Percentiles rank a stretch among this genome's conserved stretches.
Evolutionary conservation across 78 protist species (phyloP).

Genomic region (Dictyostelium discoideum): DNA sequence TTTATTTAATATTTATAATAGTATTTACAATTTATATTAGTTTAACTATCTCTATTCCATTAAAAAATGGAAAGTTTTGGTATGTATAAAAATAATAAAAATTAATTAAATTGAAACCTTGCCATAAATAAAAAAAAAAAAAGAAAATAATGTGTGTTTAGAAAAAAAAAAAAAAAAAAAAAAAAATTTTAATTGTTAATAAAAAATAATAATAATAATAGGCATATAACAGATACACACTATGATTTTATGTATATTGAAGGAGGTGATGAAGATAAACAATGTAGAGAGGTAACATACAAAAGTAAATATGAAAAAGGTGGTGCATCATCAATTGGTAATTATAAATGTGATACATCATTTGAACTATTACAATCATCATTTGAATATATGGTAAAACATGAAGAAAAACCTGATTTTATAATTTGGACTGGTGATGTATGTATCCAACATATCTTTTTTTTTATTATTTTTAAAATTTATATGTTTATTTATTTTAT

Average conservation of each 20-base stretch:
- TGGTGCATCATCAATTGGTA: slow-evolving; percentile 45
- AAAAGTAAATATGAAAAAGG: background rate
- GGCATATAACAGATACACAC: slow-evolving; percentile 75
- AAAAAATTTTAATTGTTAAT: background rate
- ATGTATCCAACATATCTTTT: background rate
- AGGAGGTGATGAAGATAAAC: slow-evolving; percentile 1
- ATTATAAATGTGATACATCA: slow-evolving; percentile 63
- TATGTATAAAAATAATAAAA: background rate
- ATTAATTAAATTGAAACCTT: no score
- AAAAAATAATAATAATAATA: background rate
- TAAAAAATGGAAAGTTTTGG: slow-evolving; percentile 5
- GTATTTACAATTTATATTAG: background rate
- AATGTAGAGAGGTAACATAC: background rate
- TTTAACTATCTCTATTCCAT: background rate
- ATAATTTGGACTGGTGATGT: slow-evolving; percentile 5
- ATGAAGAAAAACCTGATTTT: slow-evolving; percentile 30
- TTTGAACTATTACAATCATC: slow-evolving; percentile 14
- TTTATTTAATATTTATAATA: background rate
- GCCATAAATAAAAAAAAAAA: no score
- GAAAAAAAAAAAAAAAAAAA: no score
- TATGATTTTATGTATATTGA: slow-evolving; percentile 30
- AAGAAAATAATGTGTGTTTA: no score
- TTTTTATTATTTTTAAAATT: background rate
- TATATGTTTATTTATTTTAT: no score
- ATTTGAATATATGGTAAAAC: slow-evolving; percentile 38